A percentile compares a stretch with the other conserved stretches of the same genome.
Conservation (phyloP, 129 eudicot species). For the Escallonia herrerae region DNA sequence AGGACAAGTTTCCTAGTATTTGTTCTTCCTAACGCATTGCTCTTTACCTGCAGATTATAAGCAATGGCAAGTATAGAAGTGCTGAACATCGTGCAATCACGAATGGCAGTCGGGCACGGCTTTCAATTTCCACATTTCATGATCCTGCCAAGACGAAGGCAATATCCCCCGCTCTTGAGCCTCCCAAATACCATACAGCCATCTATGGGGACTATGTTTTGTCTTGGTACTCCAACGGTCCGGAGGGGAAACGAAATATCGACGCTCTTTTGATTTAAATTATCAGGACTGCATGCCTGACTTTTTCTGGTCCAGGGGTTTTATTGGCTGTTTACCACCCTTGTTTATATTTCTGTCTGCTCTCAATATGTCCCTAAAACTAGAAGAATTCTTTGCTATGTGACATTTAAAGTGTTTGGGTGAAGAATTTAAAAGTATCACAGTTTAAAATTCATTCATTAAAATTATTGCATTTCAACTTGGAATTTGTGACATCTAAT, state of each 20-base stretch:
- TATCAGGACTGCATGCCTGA: no score
- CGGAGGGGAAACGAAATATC: slow-evolving; percentile 88
- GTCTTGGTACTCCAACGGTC: slow-evolving; percentile 97
- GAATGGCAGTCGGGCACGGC: slow-evolving; percentile 53
- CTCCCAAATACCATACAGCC: slow-evolving; percentile 52
- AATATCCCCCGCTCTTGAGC: slow-evolving; percentile 60
- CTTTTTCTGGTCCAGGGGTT: no score
- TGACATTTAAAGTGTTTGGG: no score
- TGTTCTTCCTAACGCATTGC: background rate
- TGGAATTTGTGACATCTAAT: no score
- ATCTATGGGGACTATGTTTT: slow-evolving; percentile 77
- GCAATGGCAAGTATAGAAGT: slow-evolving; percentile 82
- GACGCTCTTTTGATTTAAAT: slow-evolving; percentile 48
- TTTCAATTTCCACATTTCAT: slow-evolving; percentile 91
- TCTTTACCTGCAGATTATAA: slow-evolving; percentile 50
- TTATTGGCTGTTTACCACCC: no score
- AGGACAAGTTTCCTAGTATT: no score
- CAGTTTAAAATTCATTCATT: no score
- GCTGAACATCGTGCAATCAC: slow-evolving; percentile 78
- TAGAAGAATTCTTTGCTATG: no score
- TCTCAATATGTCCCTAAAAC: no score
- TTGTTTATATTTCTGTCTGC: no score
- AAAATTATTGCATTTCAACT: no score
- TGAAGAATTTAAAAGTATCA: no score
- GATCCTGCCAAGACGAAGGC: slow-evolving; percentile 73